Conservation (phyloP, 352 stramenopile genomes). For the Phytopythium vexans region DNA sequence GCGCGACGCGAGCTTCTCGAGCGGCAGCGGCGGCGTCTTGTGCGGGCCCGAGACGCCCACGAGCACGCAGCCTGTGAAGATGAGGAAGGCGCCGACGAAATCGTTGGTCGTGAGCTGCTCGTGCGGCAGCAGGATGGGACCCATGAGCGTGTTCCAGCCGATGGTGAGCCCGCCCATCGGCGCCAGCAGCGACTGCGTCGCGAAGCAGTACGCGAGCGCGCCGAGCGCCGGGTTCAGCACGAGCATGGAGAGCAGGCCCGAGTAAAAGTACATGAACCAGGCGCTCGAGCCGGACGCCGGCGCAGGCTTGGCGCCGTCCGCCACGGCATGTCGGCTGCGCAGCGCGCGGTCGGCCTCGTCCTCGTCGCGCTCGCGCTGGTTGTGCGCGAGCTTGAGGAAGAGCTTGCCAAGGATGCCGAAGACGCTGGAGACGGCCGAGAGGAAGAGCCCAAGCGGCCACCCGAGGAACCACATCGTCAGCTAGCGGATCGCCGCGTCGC, state of each 20-base stretch:
- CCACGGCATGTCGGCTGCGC: conserved; percentile 13
- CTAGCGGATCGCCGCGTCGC: too few relatives aligned
- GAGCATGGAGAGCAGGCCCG: conserved; percentile 63
- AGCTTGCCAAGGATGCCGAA: conserved; percentile 79
- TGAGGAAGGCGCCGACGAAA: conserved; percentile 66
- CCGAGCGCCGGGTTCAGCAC: conserved; percentile 69
- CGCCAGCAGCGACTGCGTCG: conserved; percentile 70
- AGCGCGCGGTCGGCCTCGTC: conserved; percentile 21
- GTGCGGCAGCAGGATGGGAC: conserved; percentile 59
- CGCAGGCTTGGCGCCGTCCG: conserved; percentile 1
- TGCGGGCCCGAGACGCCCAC: conserved; percentile 69
- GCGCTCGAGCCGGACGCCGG: conserved; percentile 12
- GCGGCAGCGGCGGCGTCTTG: conserved; percentile 46
- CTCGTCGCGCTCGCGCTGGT: conserved; percentile 59
- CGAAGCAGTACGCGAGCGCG: conserved; percentile 69
- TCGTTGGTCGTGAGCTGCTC: conserved; percentile 69
- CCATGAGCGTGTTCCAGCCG: conserved; percentile 79
- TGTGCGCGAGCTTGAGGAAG: conserved; percentile 76
- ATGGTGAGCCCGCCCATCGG: conserved; percentile 79
- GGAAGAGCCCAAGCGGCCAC: conserved; percentile 70
- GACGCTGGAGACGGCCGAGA: conserved; percentile 70
- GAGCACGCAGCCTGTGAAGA: conserved; percentile 74
- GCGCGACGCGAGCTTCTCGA: conserved; percentile 38
- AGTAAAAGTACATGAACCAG: conserved; percentile 71
- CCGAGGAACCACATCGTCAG: conserved; percentile 38